Evolutionary conservation across 1,139 yeast genomes (phyloP).

Genomic region (Arxiozyma heterogenica): DNA sequence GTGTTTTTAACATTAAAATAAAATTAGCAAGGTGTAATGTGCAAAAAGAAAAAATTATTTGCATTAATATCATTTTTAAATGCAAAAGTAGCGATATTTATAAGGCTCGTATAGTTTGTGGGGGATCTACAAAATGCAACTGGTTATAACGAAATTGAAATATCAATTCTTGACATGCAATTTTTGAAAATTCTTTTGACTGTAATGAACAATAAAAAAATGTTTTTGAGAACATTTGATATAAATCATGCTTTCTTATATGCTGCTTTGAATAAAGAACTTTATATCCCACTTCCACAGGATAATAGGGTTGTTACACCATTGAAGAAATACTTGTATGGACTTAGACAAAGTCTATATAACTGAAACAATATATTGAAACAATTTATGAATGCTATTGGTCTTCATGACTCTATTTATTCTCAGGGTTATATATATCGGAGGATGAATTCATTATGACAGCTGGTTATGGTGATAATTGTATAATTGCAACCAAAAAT

Average conservation of each 20-base stretch:
- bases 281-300: slow-evolving; percentile 3
- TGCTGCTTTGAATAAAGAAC: slow-evolving; percentile 4
- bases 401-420: slow-evolving; percentile 1
- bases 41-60: background rate
- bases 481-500: slow-evolving; percentile 3
- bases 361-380: slow-evolving; percentile 6
- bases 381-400: slow-evolving; percentile 2
- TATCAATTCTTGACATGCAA: background rate
- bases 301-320: slow-evolving; percentile 1
- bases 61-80: background rate
- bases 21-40: background rate
- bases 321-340: slow-evolving; percentile 5
- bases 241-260: slow-evolving; percentile 6
- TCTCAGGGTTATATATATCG: slow-evolving; percentile 4
- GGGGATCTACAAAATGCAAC: background rate
- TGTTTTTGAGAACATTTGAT: slow-evolving; percentile 3
- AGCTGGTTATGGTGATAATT: slow-evolving; percentile 6
- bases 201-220: slow-evolving; percentile 4
- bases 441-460: background rate
- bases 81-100: background rate
- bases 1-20: slow-evolving; percentile 1
- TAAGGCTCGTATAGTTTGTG: background rate
- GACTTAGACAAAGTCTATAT: slow-evolving; percentile 5
- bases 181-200: slow-evolving; percentile 5
- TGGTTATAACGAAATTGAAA: slow-evolving; percentile 1